These are phyloP conservation scores for Fusarium clavum DNA, from an alignment of 2,329 filamentous ascomycete species.

Conservation along the genomic window DNA sequence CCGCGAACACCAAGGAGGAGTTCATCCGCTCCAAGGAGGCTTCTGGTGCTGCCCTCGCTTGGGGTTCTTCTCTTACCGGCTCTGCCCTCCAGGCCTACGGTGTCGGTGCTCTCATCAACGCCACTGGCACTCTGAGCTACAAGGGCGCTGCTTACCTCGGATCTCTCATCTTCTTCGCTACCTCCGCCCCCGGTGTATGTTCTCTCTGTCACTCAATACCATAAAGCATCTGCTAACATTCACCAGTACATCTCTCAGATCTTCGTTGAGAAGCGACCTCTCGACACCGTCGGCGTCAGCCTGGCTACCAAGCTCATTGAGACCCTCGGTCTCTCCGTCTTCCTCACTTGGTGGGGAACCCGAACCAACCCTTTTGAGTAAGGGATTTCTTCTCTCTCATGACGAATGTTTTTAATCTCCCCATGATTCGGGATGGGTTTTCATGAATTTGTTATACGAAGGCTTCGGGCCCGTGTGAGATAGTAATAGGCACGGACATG, in stretches of 20 bases:
- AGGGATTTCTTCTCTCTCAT: conserved; percentile 45
- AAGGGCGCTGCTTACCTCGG: conserved; percentile 97
- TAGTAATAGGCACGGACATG: conserved; percentile 28
- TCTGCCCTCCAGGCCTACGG: conserved; percentile 91
- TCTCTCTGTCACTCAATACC: not conserved
- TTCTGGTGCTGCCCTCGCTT: conserved; percentile 85
- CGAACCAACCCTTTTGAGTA: conserved; percentile 92
- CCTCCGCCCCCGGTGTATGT: conserved; percentile 84
- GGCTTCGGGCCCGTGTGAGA: conserved; percentile 36
- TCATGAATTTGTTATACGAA: conserved; percentile 35
- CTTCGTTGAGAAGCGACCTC: conserved; percentile 89
- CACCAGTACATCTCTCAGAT: conserved; percentile 84
- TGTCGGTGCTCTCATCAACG: conserved; percentile 91
- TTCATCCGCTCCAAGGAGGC: conserved; percentile 95
- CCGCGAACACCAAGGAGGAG: conserved; percentile 94
- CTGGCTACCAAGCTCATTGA: conserved; percentile 87
- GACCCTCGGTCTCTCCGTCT: conserved; percentile 89
- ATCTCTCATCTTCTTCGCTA: conserved; percentile 89
- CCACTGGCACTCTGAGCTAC: conserved; percentile 93
- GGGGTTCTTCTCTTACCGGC: conserved; percentile 90
- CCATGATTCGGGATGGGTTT: conserved; percentile 21
- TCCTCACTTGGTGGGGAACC: conserved; percentile 98
- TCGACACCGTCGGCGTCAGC: conserved; percentile 90
- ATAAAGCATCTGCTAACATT: conserved; percentile 4
- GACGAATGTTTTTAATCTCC: conserved; percentile 25